phyloP scores from a whole-genome alignment of 345 rosid species.

The Clarkia xantiana region DNA sequence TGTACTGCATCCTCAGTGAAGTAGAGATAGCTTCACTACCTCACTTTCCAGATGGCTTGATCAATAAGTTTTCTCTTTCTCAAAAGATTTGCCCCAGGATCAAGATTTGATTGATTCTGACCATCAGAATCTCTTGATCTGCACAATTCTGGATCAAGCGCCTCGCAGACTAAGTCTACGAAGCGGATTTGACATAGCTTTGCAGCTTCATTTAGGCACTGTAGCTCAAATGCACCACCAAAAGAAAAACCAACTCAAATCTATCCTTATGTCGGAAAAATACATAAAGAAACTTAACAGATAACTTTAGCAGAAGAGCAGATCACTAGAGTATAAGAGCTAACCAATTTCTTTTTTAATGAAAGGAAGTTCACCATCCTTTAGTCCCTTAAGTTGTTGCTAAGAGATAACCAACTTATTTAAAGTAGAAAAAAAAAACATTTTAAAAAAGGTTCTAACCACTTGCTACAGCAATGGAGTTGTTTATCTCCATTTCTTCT shows the following conservation, averaged over 20 bases:
- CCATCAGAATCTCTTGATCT: conserved; percentile 17
- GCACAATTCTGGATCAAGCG: conserved; percentile 55
- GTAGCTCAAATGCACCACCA: no score
- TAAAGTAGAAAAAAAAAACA: no score
- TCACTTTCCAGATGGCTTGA: conserved; percentile 41
- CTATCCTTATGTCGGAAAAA: not conserved
- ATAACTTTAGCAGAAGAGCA: no score
- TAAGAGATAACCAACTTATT: no score
- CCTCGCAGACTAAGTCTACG: conserved; percentile 75
- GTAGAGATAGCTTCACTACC: conserved; percentile 21
- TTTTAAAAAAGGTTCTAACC: no score
- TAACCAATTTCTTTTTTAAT: no score
- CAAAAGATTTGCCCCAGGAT: not conserved
- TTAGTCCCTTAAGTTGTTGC: no score
- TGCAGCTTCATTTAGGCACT: conserved; percentile 72
- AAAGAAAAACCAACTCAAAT: conserved; percentile 10
- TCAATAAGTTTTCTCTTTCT: conserved; percentile 24
- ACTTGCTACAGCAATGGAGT: no score
- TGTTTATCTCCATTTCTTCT: no score
- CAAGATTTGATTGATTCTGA: conserved; percentile 9
- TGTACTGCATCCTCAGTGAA: not conserved
- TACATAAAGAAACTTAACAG: no score
- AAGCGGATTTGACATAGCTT: conserved; percentile 43
- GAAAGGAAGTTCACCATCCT: no score
- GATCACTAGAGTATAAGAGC: no score